Evolutionary conservation across 306 rosid species (phyloP).

Genomic region (Trifolium fragiferum): DNA sequence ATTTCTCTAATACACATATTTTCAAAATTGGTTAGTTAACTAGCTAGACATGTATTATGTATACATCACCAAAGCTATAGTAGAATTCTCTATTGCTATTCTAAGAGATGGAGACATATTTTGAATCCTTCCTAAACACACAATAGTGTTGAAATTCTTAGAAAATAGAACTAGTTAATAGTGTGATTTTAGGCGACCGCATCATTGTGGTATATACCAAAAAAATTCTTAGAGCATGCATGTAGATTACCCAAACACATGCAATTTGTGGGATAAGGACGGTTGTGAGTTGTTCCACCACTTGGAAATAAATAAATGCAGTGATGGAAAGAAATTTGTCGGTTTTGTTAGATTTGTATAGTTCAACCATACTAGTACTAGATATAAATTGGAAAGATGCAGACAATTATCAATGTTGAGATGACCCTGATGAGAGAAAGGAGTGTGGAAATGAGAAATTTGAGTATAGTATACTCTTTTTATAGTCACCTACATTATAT

Average conservation of each 20-base stretch:
- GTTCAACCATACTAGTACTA: conserved; percentile 37
- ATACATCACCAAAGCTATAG: too few species aligned
- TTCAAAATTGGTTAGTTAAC: too few species aligned
- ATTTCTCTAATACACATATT: too few species aligned
- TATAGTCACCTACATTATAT: not conserved
- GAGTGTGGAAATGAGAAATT: not conserved
- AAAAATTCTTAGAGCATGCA: too few species aligned
- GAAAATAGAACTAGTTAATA: too few species aligned
- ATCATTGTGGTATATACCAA: too few species aligned
- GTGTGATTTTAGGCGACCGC: too few species aligned
- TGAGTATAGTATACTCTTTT: not conserved
- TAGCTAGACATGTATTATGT: too few species aligned
- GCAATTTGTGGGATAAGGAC: conserved; percentile 2
- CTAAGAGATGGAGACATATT: too few species aligned
- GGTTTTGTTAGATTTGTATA: conserved; percentile 29
- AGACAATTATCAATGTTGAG: not conserved
- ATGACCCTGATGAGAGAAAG: not conserved
- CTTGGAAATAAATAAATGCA: conserved; percentile 7
- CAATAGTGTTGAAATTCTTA: too few species aligned
- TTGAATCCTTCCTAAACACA: not conserved
- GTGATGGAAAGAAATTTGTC: conserved; percentile 28
- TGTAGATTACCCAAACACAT: conserved; percentile 1
- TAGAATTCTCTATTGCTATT: too few species aligned
- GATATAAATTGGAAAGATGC: not conserved
- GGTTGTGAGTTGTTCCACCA: not conserved